A percentile compares a stretch with the other conserved stretches of the same genome.
Evolutionary conservation across 306 rosid species (phyloP).

Genomic region (Biancaea sappan): DNA sequence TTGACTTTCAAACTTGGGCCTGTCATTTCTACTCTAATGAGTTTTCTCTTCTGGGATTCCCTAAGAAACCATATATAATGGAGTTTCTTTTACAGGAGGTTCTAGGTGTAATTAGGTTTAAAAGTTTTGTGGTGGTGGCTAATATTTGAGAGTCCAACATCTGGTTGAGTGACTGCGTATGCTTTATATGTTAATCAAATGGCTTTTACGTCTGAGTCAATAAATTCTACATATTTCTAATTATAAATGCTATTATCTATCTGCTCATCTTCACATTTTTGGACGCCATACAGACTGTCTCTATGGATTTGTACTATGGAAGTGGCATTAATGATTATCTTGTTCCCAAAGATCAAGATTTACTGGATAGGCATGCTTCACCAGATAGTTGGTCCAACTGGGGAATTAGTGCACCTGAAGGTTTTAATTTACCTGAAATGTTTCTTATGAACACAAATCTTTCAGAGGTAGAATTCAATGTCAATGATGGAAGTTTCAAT

Average conservation of each 20-base stretch:
- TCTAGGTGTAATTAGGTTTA: background rate
- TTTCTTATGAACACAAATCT: slow-evolving; percentile 36
- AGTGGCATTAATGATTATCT: slow-evolving; percentile 44
- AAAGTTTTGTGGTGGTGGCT: background rate
- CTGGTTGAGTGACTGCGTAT: background rate
- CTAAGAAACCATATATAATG: background rate
- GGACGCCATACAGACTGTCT: slow-evolving; percentile 36
- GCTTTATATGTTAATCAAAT: slow-evolving; percentile 7
- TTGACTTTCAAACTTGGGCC: background rate
- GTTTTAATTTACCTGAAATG: slow-evolving; percentile 38
- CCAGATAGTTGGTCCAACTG: slow-evolving; percentile 67
- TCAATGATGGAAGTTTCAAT: slow-evolving; percentile 33
- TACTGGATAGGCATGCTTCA: slow-evolving; percentile 58
- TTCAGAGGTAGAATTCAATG: slow-evolving; percentile 34
- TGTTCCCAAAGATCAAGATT: slow-evolving; percentile 51
- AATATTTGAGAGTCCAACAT: background rate
- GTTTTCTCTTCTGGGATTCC: background rate
- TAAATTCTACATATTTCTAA: slow-evolving; percentile 6
- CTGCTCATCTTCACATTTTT: slow-evolving; percentile 27
- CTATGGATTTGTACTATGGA: slow-evolving; percentile 68
- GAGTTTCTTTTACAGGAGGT: background rate
- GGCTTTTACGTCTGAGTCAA: background rate
- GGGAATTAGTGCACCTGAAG: slow-evolving; percentile 51
- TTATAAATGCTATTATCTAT: background rate
- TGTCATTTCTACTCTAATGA: background rate